Evolutionary conservation across 768 basidiomycete genomes (phyloP), one percentile per base, ranked within the genome.

Genomic region (Termitomyces sp.): DNA sequence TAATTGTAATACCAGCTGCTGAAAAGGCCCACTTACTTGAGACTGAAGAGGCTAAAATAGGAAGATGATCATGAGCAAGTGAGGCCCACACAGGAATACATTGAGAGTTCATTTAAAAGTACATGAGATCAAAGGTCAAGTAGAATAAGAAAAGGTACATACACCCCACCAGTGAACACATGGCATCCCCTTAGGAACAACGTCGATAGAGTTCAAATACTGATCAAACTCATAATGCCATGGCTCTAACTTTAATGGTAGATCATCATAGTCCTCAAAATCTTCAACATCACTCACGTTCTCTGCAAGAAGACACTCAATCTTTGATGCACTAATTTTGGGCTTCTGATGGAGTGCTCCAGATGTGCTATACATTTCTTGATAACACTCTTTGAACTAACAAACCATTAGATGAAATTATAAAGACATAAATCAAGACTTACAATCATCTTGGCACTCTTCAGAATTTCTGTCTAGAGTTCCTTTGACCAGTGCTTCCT

Each of bases 1-100:
- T 48, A 6, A 59, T 55, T 6, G 53, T 59, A 6, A 59, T 59
- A 24, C 51, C 51, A 16, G 51, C 51, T 2, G 24, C 36, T 18
- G 37, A 40, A 30, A 52, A 52, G 24, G 36, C 51, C 6, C n/a
- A 22, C 27, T 52, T 14, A 30, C 51, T 52, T 14, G 51, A 52
- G 0, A 52, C 36, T 7, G 37, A 52, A 13, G 51, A 52, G 10
- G 37, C 51, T 2, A 39, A 13, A n/a, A 39, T 42, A 1, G 51
- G n/a, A 14, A 42, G 51, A 39, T 52, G 36, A 22, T 52, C 34
- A 3, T 16, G 34, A 13, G 37, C 51, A 7, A 52, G 18, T 6
- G 26, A 42, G 0, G 24, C 51, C 51, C 51, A 52, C 6, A 52
- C 51, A 13, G 36, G 51, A n/a, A 52, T n/a, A 3, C 37, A n/a